Conservation (phyloP, 768 basidiomycete genomes). For the Nidularia sp. region DNA sequence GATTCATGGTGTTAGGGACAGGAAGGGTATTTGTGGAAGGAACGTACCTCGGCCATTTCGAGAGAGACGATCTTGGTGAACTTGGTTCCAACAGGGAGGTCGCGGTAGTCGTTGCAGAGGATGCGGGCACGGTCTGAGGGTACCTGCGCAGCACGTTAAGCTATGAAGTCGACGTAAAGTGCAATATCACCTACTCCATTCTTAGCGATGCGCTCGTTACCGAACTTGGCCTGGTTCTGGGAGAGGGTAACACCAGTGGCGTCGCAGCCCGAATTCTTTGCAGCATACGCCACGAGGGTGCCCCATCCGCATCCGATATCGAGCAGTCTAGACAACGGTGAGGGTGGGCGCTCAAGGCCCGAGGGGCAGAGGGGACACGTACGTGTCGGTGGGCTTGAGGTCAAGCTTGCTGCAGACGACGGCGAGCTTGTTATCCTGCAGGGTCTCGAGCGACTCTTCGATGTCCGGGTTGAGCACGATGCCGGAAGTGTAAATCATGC, state of each 20-base stretch:
- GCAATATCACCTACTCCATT: constrained; percentile 65
- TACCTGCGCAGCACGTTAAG: constrained; percentile 19
- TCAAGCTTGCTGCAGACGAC: constrained; percentile 93
- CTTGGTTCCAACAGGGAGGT: constrained; percentile 74
- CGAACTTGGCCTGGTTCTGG: constrained; percentile 89
- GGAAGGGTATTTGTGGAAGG: not conserved
- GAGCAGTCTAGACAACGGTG: constrained; percentile 42
- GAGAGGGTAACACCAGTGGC: constrained; percentile 94
- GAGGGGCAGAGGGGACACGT: constrained; percentile 8
- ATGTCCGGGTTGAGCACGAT: constrained; percentile 67
- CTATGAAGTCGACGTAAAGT: not conserved
- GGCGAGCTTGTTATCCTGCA: constrained; percentile 98
- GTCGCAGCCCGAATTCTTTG: constrained; percentile 96
- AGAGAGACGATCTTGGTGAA: constrained; percentile 94
- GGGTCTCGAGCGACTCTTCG: constrained; percentile 83
- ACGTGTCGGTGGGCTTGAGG: constrained; percentile 79
- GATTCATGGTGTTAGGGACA: too few relatives aligned
- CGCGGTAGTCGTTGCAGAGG: constrained; percentile 89
- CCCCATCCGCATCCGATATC: constrained; percentile 97
- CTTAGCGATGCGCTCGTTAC: constrained; percentile 77
- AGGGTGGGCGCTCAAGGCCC: constrained; percentile 30
- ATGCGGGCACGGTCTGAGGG: constrained; percentile 76
- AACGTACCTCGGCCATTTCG: constrained; percentile 92
- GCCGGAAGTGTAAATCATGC: constrained; percentile 98
- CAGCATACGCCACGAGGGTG: constrained; percentile 89